These are phyloP conservation scores for Trichosanthes truncata DNA, from an alignment of 306 rosid species.

Conservation along the genomic window DNA sequence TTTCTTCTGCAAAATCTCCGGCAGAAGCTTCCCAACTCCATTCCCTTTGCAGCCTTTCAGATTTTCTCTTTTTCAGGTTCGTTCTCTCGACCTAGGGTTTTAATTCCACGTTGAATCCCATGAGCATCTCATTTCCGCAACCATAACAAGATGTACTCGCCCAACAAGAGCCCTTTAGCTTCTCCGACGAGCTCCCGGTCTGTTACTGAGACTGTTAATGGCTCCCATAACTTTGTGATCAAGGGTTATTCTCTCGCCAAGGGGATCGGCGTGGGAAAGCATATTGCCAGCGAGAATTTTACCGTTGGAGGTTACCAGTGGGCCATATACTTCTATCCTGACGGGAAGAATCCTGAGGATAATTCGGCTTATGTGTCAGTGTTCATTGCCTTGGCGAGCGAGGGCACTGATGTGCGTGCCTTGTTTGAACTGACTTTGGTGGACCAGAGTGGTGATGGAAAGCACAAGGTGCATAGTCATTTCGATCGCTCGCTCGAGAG, in stretches of 20 bases:
- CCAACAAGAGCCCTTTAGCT: conserved; percentile 26
- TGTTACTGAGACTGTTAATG: conserved; percentile 89
- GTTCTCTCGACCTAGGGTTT: background rate
- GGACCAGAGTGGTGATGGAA: conserved; percentile 77
- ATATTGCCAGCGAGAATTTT: conserved; percentile 87
- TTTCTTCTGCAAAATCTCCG: background rate
- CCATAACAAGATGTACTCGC: conserved; percentile 11
- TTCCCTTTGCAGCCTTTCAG: background rate
- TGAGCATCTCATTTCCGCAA: background rate
- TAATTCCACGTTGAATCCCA: background rate
- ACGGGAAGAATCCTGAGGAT: conserved; percentile 89
- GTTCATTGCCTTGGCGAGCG: conserved; percentile 87
- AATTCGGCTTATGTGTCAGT: conserved; percentile 90
- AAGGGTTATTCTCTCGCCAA: conserved; percentile 84
- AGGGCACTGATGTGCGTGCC: conserved; percentile 92
- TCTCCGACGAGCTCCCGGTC: conserved; percentile 73
- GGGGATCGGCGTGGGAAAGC: conserved; percentile 92
- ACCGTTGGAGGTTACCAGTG: conserved; percentile 92
- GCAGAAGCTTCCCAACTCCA: background rate
- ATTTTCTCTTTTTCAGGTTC: background rate
- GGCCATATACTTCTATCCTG: conserved; percentile 96
- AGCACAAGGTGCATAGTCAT: conserved; percentile 90
- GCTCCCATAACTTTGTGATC: conserved; percentile 86
- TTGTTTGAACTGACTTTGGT: conserved; percentile 79
- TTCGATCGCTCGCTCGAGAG: conserved; percentile 86